These are phyloP conservation scores for Zygoascus meyerae DNA, from an alignment of 1,139 yeast genomes.

Conservation along the genomic window DNA sequence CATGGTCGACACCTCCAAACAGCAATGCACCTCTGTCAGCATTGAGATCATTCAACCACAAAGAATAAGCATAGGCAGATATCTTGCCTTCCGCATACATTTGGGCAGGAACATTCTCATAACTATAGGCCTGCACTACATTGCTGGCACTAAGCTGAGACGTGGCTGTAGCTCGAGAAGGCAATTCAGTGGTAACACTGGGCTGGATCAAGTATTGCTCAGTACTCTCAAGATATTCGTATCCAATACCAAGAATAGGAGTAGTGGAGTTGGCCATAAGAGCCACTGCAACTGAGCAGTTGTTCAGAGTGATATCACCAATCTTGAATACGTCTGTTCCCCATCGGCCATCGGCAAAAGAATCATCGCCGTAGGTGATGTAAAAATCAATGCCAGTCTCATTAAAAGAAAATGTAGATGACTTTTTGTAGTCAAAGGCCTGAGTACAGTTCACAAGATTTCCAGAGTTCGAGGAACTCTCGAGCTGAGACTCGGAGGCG, in stretches of 20 bases:
- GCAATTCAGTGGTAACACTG: constrained; percentile 5
- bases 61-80: constrained; percentile 45
- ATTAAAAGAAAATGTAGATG: constrained; percentile 21
- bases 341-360: constrained; percentile 44
- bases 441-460: constrained; percentile 2
- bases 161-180: not conserved
- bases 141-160: not conserved
- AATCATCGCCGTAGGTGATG: constrained; percentile 59
- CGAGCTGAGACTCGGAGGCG: constrained; percentile 8
- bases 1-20: constrained; percentile 57
- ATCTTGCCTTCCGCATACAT: constrained; percentile 46
- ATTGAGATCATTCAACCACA: constrained; percentile 43
- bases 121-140: constrained; percentile 3
- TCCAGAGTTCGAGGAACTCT: too few relatives aligned
- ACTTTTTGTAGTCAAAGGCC: constrained; percentile 20
- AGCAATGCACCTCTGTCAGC: constrained; percentile 43
- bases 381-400: constrained; percentile 24
- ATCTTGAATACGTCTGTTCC: constrained; percentile 42
- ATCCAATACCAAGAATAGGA: constrained; percentile 52
- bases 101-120: constrained; percentile 26
- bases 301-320: constrained; percentile 34
- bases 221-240: constrained; percentile 38
- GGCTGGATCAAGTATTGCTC: constrained; percentile 30
- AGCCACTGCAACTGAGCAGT: constrained; percentile 45
- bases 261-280: constrained; percentile 40